phyloP scores from a whole-genome alignment of 768 basidiomycete species.

The Nidularia pulvinata region DNA sequence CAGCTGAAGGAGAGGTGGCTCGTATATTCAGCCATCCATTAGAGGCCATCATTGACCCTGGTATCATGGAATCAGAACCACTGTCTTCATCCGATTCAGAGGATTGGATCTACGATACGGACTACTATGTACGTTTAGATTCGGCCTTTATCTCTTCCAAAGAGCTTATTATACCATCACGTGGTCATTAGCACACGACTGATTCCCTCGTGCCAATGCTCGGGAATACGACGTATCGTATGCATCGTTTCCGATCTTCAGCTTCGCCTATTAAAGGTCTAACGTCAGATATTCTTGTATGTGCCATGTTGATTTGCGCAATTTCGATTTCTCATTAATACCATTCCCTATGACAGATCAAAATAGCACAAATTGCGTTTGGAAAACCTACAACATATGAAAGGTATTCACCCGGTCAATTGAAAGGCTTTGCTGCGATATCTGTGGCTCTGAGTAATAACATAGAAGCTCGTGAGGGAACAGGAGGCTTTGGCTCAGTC shows the following conservation, averaged over 20 bases:
- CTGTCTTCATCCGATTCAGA: slow-evolving; percentile 62
- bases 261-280: slow-evolving; percentile 85
- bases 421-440: slow-evolving; percentile 20
- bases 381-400: slow-evolving; percentile 46
- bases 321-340: not conserved
- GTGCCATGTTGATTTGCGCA: slow-evolving; percentile 12
- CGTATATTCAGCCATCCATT: slow-evolving; percentile 82
- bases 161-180: not conserved
- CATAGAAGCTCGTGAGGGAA: not conserved
- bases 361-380: slow-evolving; percentile 69
- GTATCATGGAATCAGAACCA: slow-evolving; percentile 36
- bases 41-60: slow-evolving; percentile 68
- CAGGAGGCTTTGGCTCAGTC: not conserved
- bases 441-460: not conserved
- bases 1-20: slow-evolving; percentile 71
- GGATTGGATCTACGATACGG: slow-evolving; percentile 80
- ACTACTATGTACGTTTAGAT: slow-evolving; percentile 58
- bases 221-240: slow-evolving; percentile 59
- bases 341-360: slow-evolving; percentile 41
- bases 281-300: slow-evolving; percentile 80
- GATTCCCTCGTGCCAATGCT: slow-evolving; percentile 51
- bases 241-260: slow-evolving; percentile 81
- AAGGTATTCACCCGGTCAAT: slow-evolving; percentile 57
- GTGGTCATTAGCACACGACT: slow-evolving; percentile 38
- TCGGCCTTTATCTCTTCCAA: not conserved